Base-by-base conservation (phyloP, 169 alveolate genomes). In the Plasmodium cynomolgi region DNA sequence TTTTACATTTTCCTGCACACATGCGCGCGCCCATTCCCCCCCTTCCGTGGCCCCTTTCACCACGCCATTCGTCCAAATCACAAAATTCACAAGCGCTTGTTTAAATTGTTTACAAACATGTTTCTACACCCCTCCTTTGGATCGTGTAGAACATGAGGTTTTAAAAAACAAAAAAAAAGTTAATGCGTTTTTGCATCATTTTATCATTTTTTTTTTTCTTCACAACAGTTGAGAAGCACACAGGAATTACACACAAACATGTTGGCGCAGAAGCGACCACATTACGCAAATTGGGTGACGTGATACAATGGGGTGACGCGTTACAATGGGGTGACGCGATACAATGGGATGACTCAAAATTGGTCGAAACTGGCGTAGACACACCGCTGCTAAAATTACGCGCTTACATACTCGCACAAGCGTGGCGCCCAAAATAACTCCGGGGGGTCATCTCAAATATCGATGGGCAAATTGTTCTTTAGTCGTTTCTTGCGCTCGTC, bases 381-480 rank as follows among this genome's bases (percentile, higher is more conserved):
- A 68, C 37, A 68, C n/a, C 39, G n/a, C 37, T 13, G 34, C 77
- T 29, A 68, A 68, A 26, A 26, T 26, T 68, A 68, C 39, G 37
- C 39, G 37, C 77, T 26, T 26, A 68, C 31, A 68, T 68, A 68
- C 5, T 20, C 8, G 31, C 86, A n/a, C 20, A 81, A 44, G 6
- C 11, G 56, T 13, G 83, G 29, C 26, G 26, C 17, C 4, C 5
- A 75, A 75, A 17, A n/a, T 75, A 75, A 33, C 29, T 33, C n/a
- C 37, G 23, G 29, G 26, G 23, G 34, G 39, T 4, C 33, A 56
- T 23, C 26, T 86, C 83, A 90, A 31, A 90, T 90, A 72, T 90
- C 94, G 31, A 90, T 90, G 15, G 94, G 94, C 54, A 90, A 81
- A 81, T 90, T 90, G 83, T 90, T 90, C 72, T 90, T 90, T 58